Percentiles rank a stretch among this genome's conserved stretches.
Conservation (phyloP, 495 filamentous ascomycete species). For the Darksidea phi region DNA sequence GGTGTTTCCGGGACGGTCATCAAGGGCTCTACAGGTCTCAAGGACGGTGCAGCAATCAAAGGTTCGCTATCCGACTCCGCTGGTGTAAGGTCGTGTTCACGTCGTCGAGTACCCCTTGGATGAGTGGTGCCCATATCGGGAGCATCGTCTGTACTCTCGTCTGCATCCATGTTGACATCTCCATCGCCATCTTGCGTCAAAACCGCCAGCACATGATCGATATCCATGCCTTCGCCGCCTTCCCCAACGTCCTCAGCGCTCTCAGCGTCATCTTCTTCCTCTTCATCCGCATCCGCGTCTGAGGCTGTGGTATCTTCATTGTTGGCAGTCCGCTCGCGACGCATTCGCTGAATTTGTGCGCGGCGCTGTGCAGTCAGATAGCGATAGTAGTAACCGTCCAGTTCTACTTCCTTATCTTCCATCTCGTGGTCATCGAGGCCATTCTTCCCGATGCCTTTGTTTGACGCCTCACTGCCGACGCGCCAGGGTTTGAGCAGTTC, state of each 20-base stretch:
- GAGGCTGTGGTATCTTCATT: slow-evolving; percentile 50
- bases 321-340: slow-evolving; percentile 33
- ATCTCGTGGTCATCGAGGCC: slow-evolving; percentile 87
- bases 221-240: slow-evolving; percentile 42
- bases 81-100: slow-evolving; percentile 56
- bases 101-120: slow-evolving; percentile 41
- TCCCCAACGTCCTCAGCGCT: slow-evolving; percentile 45
- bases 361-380: slow-evolving; percentile 22
- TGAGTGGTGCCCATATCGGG: slow-evolving; percentile 49
- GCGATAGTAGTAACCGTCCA: slow-evolving; percentile 17
- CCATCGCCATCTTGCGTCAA: slow-evolving; percentile 37
- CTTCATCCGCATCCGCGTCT: slow-evolving; percentile 41
- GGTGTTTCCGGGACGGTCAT: slow-evolving; percentile 45
- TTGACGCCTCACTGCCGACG: slow-evolving; percentile 78
- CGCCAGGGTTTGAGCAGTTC: slow-evolving; percentile 86
- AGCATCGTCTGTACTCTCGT: slow-evolving; percentile 47
- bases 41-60: slow-evolving; percentile 7
- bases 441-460: slow-evolving; percentile 76
- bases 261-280: slow-evolving; percentile 51
- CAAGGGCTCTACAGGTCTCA: slow-evolving; percentile 29
- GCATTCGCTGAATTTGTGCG: slow-evolving; percentile 4
- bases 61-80: slow-evolving; percentile 55
- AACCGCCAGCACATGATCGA: slow-evolving; percentile 37
- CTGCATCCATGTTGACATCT: slow-evolving; percentile 59
- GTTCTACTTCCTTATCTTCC: slow-evolving; percentile 40